Evolutionary conservation across 768 basidiomycete genomes (phyloP).

Genomic region (Termitomyces sp.): DNA sequence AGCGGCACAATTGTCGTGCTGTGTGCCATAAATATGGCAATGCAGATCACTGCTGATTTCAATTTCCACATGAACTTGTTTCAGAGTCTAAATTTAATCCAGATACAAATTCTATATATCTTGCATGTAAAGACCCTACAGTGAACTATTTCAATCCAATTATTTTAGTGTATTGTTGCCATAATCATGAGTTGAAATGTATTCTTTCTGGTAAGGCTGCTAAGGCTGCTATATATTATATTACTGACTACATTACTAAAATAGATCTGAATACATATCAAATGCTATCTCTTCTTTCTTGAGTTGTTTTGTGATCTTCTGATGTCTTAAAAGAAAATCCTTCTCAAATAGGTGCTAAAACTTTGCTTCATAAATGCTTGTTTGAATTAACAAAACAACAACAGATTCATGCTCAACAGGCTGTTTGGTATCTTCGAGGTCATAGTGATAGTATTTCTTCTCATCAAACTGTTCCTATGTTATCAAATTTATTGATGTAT

Average conservation of each 20-base stretch:
- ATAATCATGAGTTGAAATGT: slow-evolving; percentile 35
- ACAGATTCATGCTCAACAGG: slow-evolving; percentile 26
- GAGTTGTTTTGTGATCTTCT: not conserved
- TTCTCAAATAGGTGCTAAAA: slow-evolving; percentile 17
- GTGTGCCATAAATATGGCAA: slow-evolving; percentile 32
- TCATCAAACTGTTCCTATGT: slow-evolving; percentile 27
- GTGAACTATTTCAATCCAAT: slow-evolving; percentile 33
- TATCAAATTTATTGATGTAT: slow-evolving; percentile 13
- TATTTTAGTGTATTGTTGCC: slow-evolving; percentile 30
- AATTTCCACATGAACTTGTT: slow-evolving; percentile 32
- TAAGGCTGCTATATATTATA: slow-evolving; percentile 10
- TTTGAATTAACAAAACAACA: slow-evolving; percentile 28
- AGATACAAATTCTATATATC: slow-evolving; percentile 25
- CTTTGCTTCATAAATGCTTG: slow-evolving; percentile 30
- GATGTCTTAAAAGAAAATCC: not conserved
- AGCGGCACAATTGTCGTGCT: not conserved
- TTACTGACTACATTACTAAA: too few species aligned
- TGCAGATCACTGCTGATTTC: slow-evolving; percentile 26
- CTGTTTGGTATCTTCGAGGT: too few species aligned
- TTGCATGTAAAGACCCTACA: slow-evolving; percentile 23
- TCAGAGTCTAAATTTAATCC: slow-evolving; percentile 27
- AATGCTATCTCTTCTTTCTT: too few species aligned
- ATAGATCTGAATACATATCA: too few species aligned
- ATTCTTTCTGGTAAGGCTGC: slow-evolving; percentile 32
- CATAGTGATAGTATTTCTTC: slow-evolving; percentile 27